Conservation (phyloP, 495 filamentous ascomycete genomes). For the Penicillium subrubescens region DNA sequence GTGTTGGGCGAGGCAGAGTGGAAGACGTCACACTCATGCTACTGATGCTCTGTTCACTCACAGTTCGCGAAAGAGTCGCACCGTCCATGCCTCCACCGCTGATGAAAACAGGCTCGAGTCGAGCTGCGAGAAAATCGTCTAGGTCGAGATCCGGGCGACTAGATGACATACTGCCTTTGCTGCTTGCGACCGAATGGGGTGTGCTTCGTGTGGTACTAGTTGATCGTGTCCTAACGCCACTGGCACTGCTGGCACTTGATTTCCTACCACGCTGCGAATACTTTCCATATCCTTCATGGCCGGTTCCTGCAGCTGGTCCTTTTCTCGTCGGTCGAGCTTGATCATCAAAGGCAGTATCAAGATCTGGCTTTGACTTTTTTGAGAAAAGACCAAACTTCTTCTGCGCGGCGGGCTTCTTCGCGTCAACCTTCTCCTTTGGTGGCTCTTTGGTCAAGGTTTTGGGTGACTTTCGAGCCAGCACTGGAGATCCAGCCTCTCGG, state of each 20-base stretch:
- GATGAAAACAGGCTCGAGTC: constrained; percentile 86
- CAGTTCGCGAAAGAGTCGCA: constrained; percentile 57
- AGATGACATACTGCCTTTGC: constrained; percentile 53
- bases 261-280: constrained; percentile 58
- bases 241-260: constrained; percentile 50
- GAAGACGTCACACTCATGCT: constrained; percentile 55
- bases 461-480: constrained; percentile 34
- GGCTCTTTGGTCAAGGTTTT: constrained; percentile 32
- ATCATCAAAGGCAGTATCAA: constrained; percentile 51
- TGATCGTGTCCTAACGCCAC: constrained; percentile 50
- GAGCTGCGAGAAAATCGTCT: constrained; percentile 71
- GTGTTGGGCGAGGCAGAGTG: constrained; percentile 20
- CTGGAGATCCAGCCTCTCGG: constrained; percentile 40
- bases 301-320: constrained; percentile 89
- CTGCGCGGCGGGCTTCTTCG: constrained; percentile 31
- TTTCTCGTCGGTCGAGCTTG: constrained; percentile 64
- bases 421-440: constrained; percentile 25
- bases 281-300: constrained; percentile 92
- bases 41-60: constrained; percentile 63
- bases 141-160: constrained; percentile 56
- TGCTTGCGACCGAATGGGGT: constrained; percentile 48
- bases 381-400: constrained; percentile 78
- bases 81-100: constrained; percentile 65
- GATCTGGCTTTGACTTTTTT: constrained; percentile 68
- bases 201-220: constrained; percentile 57